Base-by-base conservation (phyloP, 1,284 basidiomycete species). In the Trametes polyzona region DNA sequence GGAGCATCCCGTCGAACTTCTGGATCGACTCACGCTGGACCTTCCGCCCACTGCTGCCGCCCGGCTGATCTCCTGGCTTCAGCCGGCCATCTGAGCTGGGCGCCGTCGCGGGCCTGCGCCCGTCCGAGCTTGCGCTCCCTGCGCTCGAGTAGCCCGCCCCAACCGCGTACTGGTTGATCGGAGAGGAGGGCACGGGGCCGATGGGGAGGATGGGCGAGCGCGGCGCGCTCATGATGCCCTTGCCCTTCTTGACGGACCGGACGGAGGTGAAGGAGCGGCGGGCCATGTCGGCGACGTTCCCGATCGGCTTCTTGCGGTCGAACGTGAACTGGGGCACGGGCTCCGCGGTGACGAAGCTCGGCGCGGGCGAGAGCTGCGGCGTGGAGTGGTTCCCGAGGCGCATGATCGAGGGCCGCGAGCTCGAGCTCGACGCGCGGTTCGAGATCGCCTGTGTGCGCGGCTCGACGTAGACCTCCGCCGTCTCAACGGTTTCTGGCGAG, bases 1-100 rank as follows among this genome's bases (percentile, higher is more conserved):
- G 72, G 51, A 92, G 73, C 82, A 92, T 81, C 63, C 88, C 90
- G 68, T 92, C 88, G 62, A 92, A 73, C 69, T 78, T 80, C 71
- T 73, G 76, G 63, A 86, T 69, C 30, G 84, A 84, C 71, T 86
- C 85, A 58, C 83, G 70, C 59, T 76, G 74, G 30, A 57, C 74
- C 35, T 55, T 54, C 23, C 58, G 48, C 37, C 57, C 61, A 19
- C 52, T n/a, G n/a, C n/a, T n/a, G n/a, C n/a, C n/a, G n/a, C n/a
- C n/a, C n/a, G n/a, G n/a, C n/a, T n/a, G n/a, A n/a, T 55, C 27
- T 29, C 51, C 27, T 48, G 71, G 73, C 65, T 78, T 76, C 32
- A 58, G 57, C 47, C 59, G 48, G 14, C 51, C 55, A 33, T 64
- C 52, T 10, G 55, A 40, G 36, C 47, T 62, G 7, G 60, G 62